These are phyloP conservation scores for Trifolium dubium DNA, from an alignment of 306 rosid species.

Conservation along the genomic window DNA sequence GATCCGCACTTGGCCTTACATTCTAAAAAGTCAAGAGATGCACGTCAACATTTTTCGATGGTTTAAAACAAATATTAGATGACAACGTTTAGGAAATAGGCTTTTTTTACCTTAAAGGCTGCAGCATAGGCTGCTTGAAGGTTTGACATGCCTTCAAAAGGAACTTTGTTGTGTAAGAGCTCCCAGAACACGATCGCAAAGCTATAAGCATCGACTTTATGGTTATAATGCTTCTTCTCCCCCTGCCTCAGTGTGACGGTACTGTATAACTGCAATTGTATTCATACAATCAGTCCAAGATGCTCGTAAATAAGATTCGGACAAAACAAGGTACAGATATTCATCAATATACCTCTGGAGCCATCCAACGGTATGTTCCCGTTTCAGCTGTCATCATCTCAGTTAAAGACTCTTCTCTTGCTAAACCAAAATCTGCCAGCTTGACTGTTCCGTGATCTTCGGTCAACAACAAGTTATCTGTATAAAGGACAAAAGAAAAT, in stretches of 20 bases:
- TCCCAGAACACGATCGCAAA: constrained; percentile 97
- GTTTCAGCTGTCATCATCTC: constrained; percentile 99
- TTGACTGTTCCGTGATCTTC: constrained; percentile 81
- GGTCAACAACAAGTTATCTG: constrained; percentile 88
- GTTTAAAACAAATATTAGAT: constrained; percentile 26
- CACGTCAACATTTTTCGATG: constrained; percentile 12
- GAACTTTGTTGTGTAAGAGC: constrained; percentile 88
- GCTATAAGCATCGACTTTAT: constrained; percentile 94
- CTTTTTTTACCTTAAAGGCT: constrained; percentile 75
- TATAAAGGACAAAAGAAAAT: constrained; percentile 35
- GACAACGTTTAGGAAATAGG: background rate
- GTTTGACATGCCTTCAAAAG: constrained; percentile 99
- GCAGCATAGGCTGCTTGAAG: constrained; percentile 99
- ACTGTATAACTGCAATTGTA: constrained; percentile 77
- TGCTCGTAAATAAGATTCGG: constrained; percentile 16
- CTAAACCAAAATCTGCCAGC: constrained; percentile 95
- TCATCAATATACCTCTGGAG: constrained; percentile 76
- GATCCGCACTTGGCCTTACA: constrained; percentile 89
- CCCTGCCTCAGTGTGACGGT: constrained; percentile 95
- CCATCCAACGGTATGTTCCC: constrained; percentile 99
- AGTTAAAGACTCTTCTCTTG: constrained; percentile 90
- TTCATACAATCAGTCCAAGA: constrained; percentile 28
- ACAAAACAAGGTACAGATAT: constrained; percentile 25
- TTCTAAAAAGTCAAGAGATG: constrained; percentile 61
- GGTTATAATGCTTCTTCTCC: constrained; percentile 97